Evolutionary conservation across 805 yeast species (phyloP), one percentile per base, ranked within the genome.

Genomic region (Priceomyces haplophilus): DNA sequence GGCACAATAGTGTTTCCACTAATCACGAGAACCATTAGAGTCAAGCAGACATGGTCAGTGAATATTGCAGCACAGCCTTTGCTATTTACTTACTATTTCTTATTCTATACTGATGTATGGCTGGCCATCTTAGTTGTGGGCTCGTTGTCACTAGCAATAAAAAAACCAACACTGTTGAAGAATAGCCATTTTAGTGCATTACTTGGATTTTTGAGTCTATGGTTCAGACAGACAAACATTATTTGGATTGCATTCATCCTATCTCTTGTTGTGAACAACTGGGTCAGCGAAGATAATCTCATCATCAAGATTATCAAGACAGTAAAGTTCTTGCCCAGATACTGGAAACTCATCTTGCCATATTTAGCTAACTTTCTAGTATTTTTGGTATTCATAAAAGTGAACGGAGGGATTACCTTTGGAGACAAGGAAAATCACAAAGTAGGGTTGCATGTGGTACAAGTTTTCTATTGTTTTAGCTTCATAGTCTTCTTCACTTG

Each of bases 101-200:
- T 93, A 27, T 93, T 82, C 64, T 93, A 93, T 63, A 93, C 99
- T 0, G 99, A 93, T 57, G 83, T 89, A 1, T 90, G 97, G 98
- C 79, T 97, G 0, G 78, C 93, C 0, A 74, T 86, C 1, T 65
- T 87, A 21, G 75, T 90, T 6, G 46, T 87, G 10, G 69, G 72
- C 2, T 73, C 85, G 2, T 67, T 82, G 25, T 69, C 80, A 4
- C 54, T 75, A 27, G 81, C 71, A 3, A 54, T 77, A 13, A 48
- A 39, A 5, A 45, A 40, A 40, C 62, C 59, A 16, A 51, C 43
- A 16, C 44, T 44, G 16, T 18, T 48, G 5, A 34, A 46, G 2
- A 59, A 64, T 16, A 49, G 69, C 7, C 40, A 46, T 5, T 24
- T 70, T 1, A 72, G 88, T 44, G 83, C 84, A 0, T 2, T 76